phyloP scores from a whole-genome alignment of 208 protist genomes.

The Leishmania lainsoni region DNA sequence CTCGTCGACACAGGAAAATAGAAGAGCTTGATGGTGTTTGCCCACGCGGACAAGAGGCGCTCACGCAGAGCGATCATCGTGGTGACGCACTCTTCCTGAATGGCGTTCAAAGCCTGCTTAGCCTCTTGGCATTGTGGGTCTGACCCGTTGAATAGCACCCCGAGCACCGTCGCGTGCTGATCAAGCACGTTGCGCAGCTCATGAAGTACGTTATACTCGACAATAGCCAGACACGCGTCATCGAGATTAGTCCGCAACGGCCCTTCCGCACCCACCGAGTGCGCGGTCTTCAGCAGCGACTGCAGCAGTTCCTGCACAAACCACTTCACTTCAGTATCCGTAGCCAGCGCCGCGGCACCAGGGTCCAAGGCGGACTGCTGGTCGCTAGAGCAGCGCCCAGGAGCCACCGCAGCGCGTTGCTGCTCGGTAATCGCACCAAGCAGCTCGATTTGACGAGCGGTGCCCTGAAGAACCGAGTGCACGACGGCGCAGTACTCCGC shows the following conservation, averaged over 20 bases:
- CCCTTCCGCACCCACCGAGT: constrained; percentile 23
- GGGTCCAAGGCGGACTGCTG: not conserved
- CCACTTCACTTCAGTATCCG: not conserved
- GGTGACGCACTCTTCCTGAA: constrained; percentile 15
- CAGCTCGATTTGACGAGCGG: constrained; percentile 49
- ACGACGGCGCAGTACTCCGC: constrained; percentile 47
- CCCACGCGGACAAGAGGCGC: constrained; percentile 27
- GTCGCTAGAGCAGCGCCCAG: not conserved
- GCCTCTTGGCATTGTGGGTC: not conserved
- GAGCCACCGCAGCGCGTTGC: constrained; percentile 6
- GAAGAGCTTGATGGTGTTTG: constrained; percentile 10
- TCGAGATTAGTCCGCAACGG: constrained; percentile 46
- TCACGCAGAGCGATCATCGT: constrained; percentile 20
- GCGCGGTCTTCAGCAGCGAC: constrained; percentile 36
- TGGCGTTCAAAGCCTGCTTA: constrained; percentile 8
- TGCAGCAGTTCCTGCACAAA: constrained; percentile 39
- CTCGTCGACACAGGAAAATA: constrained; percentile 28
- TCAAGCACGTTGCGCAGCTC: constrained; percentile 49
- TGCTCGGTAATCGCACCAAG: constrained; percentile 50
- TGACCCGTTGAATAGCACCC: constrained; percentile 1
- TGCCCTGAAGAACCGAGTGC: constrained; percentile 41
- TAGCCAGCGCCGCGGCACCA: not conserved
- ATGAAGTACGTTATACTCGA: constrained; percentile 58
- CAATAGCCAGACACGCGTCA: constrained; percentile 42
- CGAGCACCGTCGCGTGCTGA: constrained; percentile 29